Evolutionary conservation across 1,284 basidiomycete genomes (phyloP), one percentile per base, ranked within the genome.

Genomic region (Golubevia sp.): DNA sequence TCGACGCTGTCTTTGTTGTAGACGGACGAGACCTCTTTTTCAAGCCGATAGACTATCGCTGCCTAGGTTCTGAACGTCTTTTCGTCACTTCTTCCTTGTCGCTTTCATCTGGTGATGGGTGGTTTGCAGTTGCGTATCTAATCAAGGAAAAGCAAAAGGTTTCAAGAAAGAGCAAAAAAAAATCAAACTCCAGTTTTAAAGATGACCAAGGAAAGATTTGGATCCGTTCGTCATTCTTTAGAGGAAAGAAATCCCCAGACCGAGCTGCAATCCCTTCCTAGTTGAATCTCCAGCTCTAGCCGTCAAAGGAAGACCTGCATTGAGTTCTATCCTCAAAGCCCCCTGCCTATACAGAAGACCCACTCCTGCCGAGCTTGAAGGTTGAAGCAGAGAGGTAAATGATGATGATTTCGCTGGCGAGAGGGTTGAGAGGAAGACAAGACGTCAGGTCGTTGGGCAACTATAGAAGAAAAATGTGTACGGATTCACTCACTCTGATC

Each of bases 341-440:
- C 93, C 91, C 68, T 95, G 91, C 53, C 90, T 87, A 80, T 97
- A 98, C 55, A 98, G 88, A n/a, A 99, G 84, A 0, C 97, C 97
- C 1, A 97, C 76, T 3, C 96, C 96, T 0, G 89, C 91, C 2
- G 92, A 92, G 55, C 96, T 85, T 0, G 90, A 80, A 8, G 86
- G 85, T 30, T 85, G 82, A 65, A 34, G 2, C 2, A 74, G 68
- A 24, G 59, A 56, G 5, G 54, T 11, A 38, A 59, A 52, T 1
- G 59, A 48, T 21, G 26, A 13, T n/a, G 25, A 25, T 30, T 23
- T n/a, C n/a, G n/a, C n/a, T 25, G 20, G 64, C 49, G 24, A 76
- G 56, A 26, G 48, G 24, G 7, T 48, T 18, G n/a, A 20, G 54
- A 56, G 48, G 34, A 8, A n/a, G 30, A 49, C 18, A 49, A 30